phyloP scores from a whole-genome alignment of 164 flowering plant genomes.

The Chimonanthus salicifolius region DNA sequence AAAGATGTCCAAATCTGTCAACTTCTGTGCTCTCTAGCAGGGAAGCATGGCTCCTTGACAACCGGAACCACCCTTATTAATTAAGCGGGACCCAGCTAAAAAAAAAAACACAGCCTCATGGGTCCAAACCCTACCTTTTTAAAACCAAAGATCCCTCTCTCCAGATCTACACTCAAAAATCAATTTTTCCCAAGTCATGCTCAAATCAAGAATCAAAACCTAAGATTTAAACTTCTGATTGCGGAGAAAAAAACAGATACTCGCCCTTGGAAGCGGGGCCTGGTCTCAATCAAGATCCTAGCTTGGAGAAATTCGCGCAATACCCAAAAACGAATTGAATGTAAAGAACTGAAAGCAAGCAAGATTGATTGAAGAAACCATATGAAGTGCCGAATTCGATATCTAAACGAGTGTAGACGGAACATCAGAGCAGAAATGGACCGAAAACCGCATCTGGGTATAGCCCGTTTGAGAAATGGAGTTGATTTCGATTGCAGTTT shows the following conservation, averaged over 20 bases:
- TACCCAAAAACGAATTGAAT: background rate
- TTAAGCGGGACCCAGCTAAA: background rate
- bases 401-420: background rate
- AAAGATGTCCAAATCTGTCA: background rate
- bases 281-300: background rate
- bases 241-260: background rate
- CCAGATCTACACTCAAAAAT: too few relatives aligned
- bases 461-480: background rate
- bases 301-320: background rate
- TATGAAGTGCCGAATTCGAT: too few relatives aligned
- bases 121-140: too few relatives aligned
- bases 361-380: too few relatives aligned
- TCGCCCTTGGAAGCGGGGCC: too few relatives aligned
- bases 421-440: background rate
- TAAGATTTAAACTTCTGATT: background rate
- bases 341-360: background rate
- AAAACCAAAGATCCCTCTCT: too few relatives aligned
- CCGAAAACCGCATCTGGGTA: background rate
- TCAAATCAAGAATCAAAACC: background rate
- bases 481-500: too few relatives aligned
- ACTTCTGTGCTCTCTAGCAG: conserved; percentile 7
- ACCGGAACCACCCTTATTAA: conserved; percentile 1
- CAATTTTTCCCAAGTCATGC: too few relatives aligned
- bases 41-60: conserved; percentile 6
- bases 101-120: background rate